Evolutionary conservation across 306 rosid species (phyloP).

Genomic region (Prosopis cineraria): DNA sequence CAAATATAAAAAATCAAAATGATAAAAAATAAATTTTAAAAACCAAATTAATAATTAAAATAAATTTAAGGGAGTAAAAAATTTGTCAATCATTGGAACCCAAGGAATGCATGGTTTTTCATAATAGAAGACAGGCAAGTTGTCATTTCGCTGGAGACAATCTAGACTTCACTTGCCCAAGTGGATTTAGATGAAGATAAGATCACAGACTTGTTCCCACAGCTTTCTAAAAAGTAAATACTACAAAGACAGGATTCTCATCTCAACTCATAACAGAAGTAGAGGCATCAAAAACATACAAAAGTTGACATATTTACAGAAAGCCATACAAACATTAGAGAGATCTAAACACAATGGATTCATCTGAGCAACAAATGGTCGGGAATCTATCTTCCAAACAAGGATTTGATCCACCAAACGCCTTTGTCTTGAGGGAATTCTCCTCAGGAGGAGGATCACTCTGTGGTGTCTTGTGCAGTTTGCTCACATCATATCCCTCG

Average conservation of each 20-base stretch:
- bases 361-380: slow-evolving; percentile 24
- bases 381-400: slow-evolving; percentile 51
- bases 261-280: slow-evolving; percentile 9
- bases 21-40: too few relatives aligned
- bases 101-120: too few relatives aligned
- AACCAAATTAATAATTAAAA: too few relatives aligned
- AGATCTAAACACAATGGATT: slow-evolving; percentile 34
- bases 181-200: background rate
- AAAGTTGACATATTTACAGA: slow-evolving; percentile 23
- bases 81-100: too few relatives aligned
- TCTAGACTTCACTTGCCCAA: too few relatives aligned
- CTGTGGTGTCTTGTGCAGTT: slow-evolving; percentile 86
- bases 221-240: background rate
- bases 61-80: too few relatives aligned
- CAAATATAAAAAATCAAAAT: too few relatives aligned
- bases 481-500: slow-evolving; percentile 83
- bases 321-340: slow-evolving; percentile 22
- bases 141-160: too few relatives aligned
- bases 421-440: slow-evolving; percentile 72
- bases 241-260: background rate
- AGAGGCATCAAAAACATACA: slow-evolving; percentile 24
- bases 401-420: slow-evolving; percentile 78
- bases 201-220: background rate
- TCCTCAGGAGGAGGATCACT: slow-evolving; percentile 65
- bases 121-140: too few relatives aligned